phyloP scores from a whole-genome alignment of 2,329 filamentous ascomycete genomes.

The Aspergillus arachidicola region DNA sequence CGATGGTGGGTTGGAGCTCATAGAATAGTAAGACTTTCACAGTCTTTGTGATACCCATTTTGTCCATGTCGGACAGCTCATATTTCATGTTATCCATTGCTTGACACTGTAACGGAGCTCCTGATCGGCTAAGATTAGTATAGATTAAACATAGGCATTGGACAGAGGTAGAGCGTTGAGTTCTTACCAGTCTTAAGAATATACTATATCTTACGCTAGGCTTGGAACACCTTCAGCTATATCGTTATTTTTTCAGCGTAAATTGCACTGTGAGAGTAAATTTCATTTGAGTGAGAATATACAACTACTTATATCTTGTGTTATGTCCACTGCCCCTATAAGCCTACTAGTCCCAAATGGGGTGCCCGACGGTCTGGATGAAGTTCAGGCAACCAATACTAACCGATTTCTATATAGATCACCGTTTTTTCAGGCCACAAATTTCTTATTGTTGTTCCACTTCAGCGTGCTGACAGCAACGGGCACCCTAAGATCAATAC shows the following conservation, averaged over 20 bases:
- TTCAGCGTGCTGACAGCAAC: too few relatives aligned
- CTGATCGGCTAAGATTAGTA: not conserved
- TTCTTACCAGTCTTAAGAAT: not conserved
- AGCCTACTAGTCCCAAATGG: not conserved
- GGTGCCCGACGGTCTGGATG: not conserved
- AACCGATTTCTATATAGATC: not conserved
- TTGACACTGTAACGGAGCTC: not conserved
- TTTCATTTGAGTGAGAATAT: not conserved
- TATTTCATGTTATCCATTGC: slow-evolving; percentile 10
- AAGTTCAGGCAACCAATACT: not conserved
- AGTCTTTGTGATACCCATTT: slow-evolving; percentile 19
- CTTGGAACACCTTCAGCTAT: not conserved
- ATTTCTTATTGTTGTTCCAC: too few relatives aligned
- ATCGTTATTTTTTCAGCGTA: not conserved
- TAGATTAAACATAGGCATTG: not conserved
- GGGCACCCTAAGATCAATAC: too few relatives aligned
- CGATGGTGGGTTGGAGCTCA: slow-evolving; percentile 13
- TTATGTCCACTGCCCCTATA: not conserved
- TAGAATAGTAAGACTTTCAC: slow-evolving; percentile 26
- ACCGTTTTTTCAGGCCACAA: not conserved
- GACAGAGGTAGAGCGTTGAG: not conserved
- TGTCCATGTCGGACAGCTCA: slow-evolving; percentile 28
- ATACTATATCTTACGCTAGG: not conserved
- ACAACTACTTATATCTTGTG: not conserved
- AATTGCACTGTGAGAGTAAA: not conserved